A percentile compares a stretch with the other conserved stretches of the same genome.
phyloP scores from a whole-genome alignment of 2,329 filamentous ascomycete genomes.

The Dothiorella sarmentorum region DNA sequence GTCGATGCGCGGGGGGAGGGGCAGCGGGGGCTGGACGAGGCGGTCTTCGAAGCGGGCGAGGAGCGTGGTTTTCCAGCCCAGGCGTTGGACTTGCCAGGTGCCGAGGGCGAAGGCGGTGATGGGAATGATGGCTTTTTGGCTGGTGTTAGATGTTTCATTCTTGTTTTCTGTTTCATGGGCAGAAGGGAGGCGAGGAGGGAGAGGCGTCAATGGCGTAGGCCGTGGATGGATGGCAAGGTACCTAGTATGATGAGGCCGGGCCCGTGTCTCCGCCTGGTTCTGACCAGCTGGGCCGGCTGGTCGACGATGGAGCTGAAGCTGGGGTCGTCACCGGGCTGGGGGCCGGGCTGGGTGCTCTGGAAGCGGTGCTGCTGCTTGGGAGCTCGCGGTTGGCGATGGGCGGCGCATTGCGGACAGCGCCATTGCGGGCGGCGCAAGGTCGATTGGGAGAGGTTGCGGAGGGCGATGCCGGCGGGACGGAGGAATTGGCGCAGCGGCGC shows the following conservation, averaged over 20 bases:
- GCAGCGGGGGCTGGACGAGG: conserved; percentile 77
- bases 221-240: conserved; percentile 33
- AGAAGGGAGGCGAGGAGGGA: no score
- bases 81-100: conserved; percentile 90
- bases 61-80: conserved; percentile 90
- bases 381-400: neutral
- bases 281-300: conserved; percentile 76
- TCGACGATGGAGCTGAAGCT: conserved; percentile 84
- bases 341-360: conserved; percentile 25
- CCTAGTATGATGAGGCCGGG: conserved; percentile 76
- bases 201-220: neutral
- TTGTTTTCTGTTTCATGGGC: no score
- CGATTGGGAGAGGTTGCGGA: neutral
- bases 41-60: conserved; percentile 91
- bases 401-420: conserved; percentile 16
- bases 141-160: neutral
- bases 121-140: conserved; percentile 61
- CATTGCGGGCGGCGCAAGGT: neutral
- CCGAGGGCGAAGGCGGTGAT: conserved; percentile 86
- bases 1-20: conserved; percentile 79
- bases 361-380: conserved; percentile 21
- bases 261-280: conserved; percentile 67
- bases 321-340: conserved; percentile 67
- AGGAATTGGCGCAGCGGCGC: conserved; percentile 7
- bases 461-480: neutral